These are phyloP conservation scores for Microbotryum scabiosae DNA, from an alignment of 1,284 basidiomycete species.

Conservation along the genomic window DNA sequence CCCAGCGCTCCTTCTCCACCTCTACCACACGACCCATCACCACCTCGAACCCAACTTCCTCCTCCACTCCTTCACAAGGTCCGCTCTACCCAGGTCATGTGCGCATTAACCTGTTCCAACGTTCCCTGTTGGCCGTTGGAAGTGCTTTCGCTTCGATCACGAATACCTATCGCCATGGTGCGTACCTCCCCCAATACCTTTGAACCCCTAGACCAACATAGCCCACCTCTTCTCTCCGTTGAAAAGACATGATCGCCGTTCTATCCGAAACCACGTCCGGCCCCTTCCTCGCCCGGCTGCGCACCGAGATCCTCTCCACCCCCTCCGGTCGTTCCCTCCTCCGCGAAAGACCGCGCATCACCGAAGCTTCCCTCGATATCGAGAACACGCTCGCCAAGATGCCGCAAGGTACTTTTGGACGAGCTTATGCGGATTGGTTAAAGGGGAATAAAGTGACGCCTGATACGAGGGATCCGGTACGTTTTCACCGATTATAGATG, in stretches of 20 bases:
- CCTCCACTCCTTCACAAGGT: too few species aligned
- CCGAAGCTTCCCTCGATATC: constrained; percentile 68
- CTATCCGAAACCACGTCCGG: constrained; percentile 84
- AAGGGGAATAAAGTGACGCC: constrained; percentile 84
- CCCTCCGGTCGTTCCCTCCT: constrained; percentile 47
- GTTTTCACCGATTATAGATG: constrained; percentile 35
- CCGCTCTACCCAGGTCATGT: constrained; percentile 60
- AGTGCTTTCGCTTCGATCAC: constrained; percentile 74
- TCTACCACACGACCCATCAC: too few species aligned
- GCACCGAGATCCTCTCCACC: constrained; percentile 68
- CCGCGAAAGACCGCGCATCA: constrained; percentile 72
- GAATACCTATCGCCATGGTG: constrained; percentile 79
- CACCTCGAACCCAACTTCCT: too few species aligned
- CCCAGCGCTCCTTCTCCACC: too few species aligned
- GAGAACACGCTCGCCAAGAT: constrained; percentile 52
- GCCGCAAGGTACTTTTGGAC: constrained; percentile 73
- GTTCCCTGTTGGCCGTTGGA: constrained; percentile 74
- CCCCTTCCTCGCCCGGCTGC: constrained; percentile 66
- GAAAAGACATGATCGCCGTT: constrained; percentile 81
- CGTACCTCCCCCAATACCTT: too few species aligned
- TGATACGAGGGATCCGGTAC: constrained; percentile 81
- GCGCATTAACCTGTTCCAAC: constrained; percentile 70
- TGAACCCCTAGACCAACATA: too few species aligned
- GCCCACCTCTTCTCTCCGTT: too few species aligned
- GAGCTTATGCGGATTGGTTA: constrained; percentile 85